A percentile compares a stretch with the other conserved stretches of the same genome.
Evolutionary conservation across 495 filamentous ascomycete genomes (phyloP).

Genomic region (Jackrogersella multiformis): DNA sequence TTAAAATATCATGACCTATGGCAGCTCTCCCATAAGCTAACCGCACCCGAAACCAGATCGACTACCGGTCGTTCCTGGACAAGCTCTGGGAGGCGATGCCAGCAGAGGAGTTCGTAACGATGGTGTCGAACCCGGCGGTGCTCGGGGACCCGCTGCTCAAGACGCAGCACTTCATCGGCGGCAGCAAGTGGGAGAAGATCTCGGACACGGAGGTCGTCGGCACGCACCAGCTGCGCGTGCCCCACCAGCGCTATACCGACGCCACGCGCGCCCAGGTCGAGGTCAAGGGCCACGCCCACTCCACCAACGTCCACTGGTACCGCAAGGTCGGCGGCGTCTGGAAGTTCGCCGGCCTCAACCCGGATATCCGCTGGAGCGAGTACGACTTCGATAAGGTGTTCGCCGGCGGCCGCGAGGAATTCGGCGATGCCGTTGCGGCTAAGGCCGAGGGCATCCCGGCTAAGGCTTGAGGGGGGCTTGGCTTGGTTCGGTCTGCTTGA

Average conservation of each 20-base stretch:
- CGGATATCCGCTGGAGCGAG: slow-evolving; percentile 77
- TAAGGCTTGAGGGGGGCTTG: slow-evolving; percentile 15
- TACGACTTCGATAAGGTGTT: slow-evolving; percentile 69
- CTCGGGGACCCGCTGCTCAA: slow-evolving; percentile 75
- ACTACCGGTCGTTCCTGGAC: slow-evolving; percentile 79
- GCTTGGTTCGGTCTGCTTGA: background rate
- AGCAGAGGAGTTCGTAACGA: slow-evolving; percentile 74
- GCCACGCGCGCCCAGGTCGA: slow-evolving; percentile 57
- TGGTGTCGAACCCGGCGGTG: slow-evolving; percentile 72
- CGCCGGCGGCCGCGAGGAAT: slow-evolving; percentile 55
- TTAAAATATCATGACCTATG: background rate
- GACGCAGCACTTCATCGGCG: slow-evolving; percentile 82
- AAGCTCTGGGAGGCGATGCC: slow-evolving; percentile 77
- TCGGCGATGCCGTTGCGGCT: slow-evolving; percentile 42
- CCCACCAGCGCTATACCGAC: slow-evolving; percentile 72
- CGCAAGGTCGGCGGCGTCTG: slow-evolving; percentile 77
- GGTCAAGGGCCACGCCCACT: slow-evolving; percentile 75
- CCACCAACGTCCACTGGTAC: slow-evolving; percentile 76
- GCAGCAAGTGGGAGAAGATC: slow-evolving; percentile 74
- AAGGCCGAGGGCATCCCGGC: slow-evolving; percentile 40
- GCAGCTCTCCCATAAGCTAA: background rate
- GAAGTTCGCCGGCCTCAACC: slow-evolving; percentile 82
- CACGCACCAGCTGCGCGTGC: slow-evolving; percentile 80
- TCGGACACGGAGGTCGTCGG: slow-evolving; percentile 73
- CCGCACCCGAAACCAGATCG: slow-evolving; percentile 55